phyloP scores from a whole-genome alignment of 768 basidiomycete genomes.

The Lactifluus volemus region DNA sequence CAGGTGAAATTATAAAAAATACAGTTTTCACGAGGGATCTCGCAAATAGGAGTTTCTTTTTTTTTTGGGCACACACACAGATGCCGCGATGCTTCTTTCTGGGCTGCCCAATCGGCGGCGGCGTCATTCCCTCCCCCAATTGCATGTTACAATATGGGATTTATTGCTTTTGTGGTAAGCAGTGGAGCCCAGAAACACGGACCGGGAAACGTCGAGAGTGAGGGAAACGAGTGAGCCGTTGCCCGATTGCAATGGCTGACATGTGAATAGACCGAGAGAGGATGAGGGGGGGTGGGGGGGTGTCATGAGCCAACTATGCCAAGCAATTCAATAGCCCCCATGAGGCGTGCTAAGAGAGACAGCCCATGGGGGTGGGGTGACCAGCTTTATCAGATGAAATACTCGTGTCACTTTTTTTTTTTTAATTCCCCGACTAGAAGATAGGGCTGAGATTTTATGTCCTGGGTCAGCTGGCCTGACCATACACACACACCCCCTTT shows the following conservation, averaged over 20 bases:
- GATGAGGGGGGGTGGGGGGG: neutral
- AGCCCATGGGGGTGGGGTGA: neutral
- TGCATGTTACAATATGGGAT: neutral
- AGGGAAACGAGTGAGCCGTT: neutral
- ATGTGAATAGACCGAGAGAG: conserved; percentile 6
- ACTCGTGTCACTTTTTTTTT: neutral
- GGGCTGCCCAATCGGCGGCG: too few relatives aligned
- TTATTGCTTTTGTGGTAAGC: neutral
- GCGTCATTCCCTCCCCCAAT: too few relatives aligned
- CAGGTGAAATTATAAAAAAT: too few relatives aligned
- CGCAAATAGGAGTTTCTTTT: too few relatives aligned
- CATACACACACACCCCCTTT: neutral
- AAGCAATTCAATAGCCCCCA: conserved; percentile 2
- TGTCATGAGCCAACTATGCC: neutral
- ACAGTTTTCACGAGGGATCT: neutral
- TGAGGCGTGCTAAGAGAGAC: neutral
- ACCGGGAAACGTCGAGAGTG: neutral
- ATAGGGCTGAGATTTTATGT: neutral
- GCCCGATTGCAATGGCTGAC: neutral
- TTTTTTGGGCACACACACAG: too few relatives aligned
- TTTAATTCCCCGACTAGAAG: neutral
- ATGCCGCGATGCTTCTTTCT: too few relatives aligned
- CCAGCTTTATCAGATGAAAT: neutral
- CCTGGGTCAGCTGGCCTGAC: neutral
- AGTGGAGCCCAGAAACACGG: neutral